These are phyloP conservation scores for Trichoderma endophyticum DNA, from an alignment of 2,329 filamentous ascomycete species.

Conservation along the genomic window DNA sequence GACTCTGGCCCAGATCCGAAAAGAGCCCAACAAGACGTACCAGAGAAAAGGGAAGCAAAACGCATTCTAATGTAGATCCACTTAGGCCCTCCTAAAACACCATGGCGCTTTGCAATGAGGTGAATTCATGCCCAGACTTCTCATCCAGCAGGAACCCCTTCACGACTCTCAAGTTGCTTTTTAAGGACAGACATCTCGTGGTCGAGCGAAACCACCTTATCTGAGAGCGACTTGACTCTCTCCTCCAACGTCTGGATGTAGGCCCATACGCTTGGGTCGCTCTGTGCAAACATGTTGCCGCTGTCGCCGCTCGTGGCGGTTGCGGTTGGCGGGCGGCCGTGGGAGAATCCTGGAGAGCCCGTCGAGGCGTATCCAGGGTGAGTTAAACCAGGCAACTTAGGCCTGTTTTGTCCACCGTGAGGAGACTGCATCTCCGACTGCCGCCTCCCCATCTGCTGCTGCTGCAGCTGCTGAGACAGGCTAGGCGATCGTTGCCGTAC, in stretches of 20 bases:
- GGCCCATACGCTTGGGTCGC: slow-evolving; percentile 63
- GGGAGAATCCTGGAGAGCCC: slow-evolving; percentile 30
- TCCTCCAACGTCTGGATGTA: slow-evolving; percentile 71
- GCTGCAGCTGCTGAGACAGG: slow-evolving; percentile 62
- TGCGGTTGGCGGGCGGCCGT: slow-evolving; percentile 44
- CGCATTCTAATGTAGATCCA: slow-evolving; percentile 12
- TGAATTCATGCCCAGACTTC: background rate
- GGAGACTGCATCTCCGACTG: slow-evolving; percentile 55
- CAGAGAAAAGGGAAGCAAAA: slow-evolving; percentile 3
- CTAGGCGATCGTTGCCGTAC: slow-evolving; percentile 63
- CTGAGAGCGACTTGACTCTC: slow-evolving; percentile 37
- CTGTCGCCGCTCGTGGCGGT: slow-evolving; percentile 56
- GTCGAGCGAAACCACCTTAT: slow-evolving; percentile 35
- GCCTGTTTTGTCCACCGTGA: slow-evolving; percentile 43
- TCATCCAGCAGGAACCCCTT: slow-evolving; percentile 24
- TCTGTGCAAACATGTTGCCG: slow-evolving; percentile 63
- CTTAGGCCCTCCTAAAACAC: background rate
- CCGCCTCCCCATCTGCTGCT: slow-evolving; percentile 56
- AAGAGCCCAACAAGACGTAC: background rate
- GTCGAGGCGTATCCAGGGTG: slow-evolving; percentile 36
- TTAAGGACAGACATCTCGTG: slow-evolving; percentile 34
- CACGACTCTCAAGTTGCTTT: slow-evolving; percentile 34
- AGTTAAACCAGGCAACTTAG: slow-evolving; percentile 38
- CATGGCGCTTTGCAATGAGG: background rate
- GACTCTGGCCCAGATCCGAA: slow-evolving; percentile 1